A percentile compares a stretch with the other conserved stretches of the same genome.
Evolutionary conservation across 2,329 filamentous ascomycete species (phyloP).

Genomic region (Calonectria ilicicola): DNA sequence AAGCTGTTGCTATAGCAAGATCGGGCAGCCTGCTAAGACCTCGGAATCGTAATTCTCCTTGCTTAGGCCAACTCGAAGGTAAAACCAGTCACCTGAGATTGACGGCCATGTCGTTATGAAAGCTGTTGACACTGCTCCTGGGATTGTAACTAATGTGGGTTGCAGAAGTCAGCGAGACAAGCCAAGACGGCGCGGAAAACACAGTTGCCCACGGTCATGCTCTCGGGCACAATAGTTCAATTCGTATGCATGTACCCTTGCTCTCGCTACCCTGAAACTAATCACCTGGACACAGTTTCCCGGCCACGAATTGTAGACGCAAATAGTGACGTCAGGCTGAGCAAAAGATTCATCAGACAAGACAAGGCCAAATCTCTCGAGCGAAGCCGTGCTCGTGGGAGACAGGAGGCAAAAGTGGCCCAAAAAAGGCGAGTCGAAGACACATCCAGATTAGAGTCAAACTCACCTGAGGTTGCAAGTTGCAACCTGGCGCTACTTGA

Average conservation of each 20-base stretch:
- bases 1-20: conserved; percentile 58
- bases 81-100: neutral
- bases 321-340: conserved; percentile 50
- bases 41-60: neutral
- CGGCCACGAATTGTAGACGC: conserved; percentile 34
- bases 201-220: neutral
- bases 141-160: neutral
- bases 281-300: conserved; percentile 26
- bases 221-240: neutral
- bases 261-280: neutral
- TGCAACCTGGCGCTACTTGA: conserved; percentile 5
- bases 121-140: neutral
- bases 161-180: neutral
- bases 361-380: neutral
- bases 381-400: neutral
- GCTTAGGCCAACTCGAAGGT: neutral
- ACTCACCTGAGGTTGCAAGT: conserved; percentile 8
- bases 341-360: conserved; percentile 28
- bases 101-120: neutral
- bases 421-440: conserved; percentile 4
- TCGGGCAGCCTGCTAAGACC: conserved; percentile 51
- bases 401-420: neutral
- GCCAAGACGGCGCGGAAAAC: neutral
- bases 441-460: conserved; percentile 11
- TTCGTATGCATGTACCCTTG: neutral